A percentile compares a stretch with the other conserved stretches of the same genome.
Evolutionary conservation across 1,284 basidiomycete species (phyloP).

Genomic region (Hemileia vastatrix): DNA sequence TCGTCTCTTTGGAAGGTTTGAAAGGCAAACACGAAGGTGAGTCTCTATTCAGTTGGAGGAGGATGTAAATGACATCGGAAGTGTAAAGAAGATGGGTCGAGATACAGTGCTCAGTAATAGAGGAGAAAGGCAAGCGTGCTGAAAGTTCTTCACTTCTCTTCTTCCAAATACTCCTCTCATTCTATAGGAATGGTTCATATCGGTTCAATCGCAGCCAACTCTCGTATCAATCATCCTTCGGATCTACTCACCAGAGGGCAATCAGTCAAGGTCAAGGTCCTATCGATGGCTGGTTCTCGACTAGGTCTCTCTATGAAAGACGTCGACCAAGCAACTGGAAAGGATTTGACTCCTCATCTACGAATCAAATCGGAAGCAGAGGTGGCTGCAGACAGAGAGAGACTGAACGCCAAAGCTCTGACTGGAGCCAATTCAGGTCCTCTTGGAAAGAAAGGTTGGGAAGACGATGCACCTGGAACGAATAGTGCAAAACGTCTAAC

Average conservation of each 20-base stretch:
- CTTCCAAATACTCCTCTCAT: conserved; percentile 15
- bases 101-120: no score
- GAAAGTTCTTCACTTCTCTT: no score
- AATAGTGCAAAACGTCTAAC: conserved; percentile 79
- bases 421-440: conserved; percentile 50
- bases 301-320: conserved; percentile 94
- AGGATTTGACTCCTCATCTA: conserved; percentile 85
- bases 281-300: conserved; percentile 73
- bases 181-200: conserved; percentile 82
- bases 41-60: no score
- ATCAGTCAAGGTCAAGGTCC: conserved; percentile 84
- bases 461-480: conserved; percentile 26
- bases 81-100: no score
- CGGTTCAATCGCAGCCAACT: conserved; percentile 75
- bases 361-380: conserved; percentile 87
- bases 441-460: conserved; percentile 34
- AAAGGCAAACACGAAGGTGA: conserved; percentile 76
- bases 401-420: conserved; percentile 53
- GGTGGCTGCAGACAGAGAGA: conserved; percentile 62
- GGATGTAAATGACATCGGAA: background rate
- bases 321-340: conserved; percentile 79
- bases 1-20: conserved; percentile 78
- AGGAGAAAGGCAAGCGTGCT: no score
- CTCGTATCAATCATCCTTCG: conserved; percentile 71
- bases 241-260: conserved; percentile 79